These are phyloP conservation scores for Luffa acutangula DNA, from an alignment of 306 rosid genomes.

Conservation along the genomic window DNA sequence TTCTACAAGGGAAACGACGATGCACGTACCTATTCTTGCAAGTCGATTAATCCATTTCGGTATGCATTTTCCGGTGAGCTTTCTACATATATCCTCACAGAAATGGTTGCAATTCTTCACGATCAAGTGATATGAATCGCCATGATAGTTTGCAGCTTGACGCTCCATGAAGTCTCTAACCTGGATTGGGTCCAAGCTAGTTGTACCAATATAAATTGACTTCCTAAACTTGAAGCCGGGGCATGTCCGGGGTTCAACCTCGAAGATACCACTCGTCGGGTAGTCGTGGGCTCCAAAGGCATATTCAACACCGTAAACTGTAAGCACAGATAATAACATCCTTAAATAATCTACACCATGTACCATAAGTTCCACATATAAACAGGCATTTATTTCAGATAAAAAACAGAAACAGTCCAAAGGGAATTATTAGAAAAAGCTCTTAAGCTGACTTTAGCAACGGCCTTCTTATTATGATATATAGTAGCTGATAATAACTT, in stretches of 20 bases:
- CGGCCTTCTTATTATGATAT: not conserved
- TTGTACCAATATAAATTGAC: constrained; percentile 4
- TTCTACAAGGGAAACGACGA: not conserved
- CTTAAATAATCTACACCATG: not conserved
- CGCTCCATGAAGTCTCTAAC: constrained; percentile 10
- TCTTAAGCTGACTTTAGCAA: not conserved
- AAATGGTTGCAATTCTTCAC: constrained; percentile 15
- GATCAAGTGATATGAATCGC: constrained; percentile 10
- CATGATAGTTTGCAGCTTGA: constrained; percentile 8
- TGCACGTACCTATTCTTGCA: constrained; percentile 7
- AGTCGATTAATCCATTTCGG: constrained; percentile 13
- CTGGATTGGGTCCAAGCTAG: constrained; percentile 10
- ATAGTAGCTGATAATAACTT: not conserved
- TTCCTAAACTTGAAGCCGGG: constrained; percentile 18
- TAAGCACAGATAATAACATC: not conserved
- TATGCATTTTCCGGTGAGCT: constrained; percentile 6
- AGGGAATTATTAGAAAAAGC: not conserved
- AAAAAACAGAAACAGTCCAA: not conserved
- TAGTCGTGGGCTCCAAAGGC: constrained; percentile 15
- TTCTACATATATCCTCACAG: constrained; percentile 10
- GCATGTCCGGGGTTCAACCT: constrained; percentile 14
- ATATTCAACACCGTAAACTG: constrained; percentile 11
- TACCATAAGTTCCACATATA: not conserved
- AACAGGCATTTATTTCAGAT: not conserved
- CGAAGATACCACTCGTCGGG: constrained; percentile 8